These are phyloP conservation scores for Geotrichum phurueaensis DNA, from an alignment of 1,139 yeast genomes.

Conservation along the genomic window DNA sequence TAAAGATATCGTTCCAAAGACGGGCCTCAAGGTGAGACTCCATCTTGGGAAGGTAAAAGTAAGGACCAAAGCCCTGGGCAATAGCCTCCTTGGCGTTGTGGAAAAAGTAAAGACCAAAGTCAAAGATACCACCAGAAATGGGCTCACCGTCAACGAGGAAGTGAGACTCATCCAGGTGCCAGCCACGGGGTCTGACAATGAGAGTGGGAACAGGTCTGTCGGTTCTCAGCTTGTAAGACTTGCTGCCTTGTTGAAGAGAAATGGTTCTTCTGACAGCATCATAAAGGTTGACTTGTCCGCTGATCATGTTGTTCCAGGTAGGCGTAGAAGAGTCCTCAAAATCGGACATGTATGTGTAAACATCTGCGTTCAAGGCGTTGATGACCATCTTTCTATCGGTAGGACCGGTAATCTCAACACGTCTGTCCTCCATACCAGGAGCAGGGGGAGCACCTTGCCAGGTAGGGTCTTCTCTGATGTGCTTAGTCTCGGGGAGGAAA, in stretches of 20 bases:
- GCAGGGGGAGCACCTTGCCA: conserved; percentile 76
- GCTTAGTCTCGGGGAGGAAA: conserved; percentile 61
- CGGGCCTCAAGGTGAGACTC: conserved; percentile 72
- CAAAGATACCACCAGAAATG: conserved; percentile 64
- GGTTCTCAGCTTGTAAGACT: conserved; percentile 50
- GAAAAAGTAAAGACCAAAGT: conserved; percentile 68
- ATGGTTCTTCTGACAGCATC: conserved; percentile 52
- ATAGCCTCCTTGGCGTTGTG: conserved; percentile 59
- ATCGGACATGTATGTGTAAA: conserved; percentile 70
- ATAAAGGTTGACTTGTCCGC: conserved; percentile 78
- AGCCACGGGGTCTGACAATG: conserved; percentile 77
- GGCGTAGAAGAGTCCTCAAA: conserved; percentile 74
- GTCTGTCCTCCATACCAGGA: conserved; percentile 65
- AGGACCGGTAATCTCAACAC: conserved; percentile 89
- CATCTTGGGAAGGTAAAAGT: conserved; percentile 72
- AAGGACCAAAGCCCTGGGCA: conserved; percentile 60
- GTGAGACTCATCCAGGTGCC: conserved; percentile 74
- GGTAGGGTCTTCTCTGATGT: conserved; percentile 62
- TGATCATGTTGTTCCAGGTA: conserved; percentile 75
- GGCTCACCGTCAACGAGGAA: conserved; percentile 67
- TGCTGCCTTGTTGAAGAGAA: conserved; percentile 48
- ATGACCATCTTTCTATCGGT: conserved; percentile 69
- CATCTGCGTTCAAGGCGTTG: conserved; percentile 62
- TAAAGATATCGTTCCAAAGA: conserved; percentile 69
- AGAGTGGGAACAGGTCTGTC: conserved; percentile 51